Evolutionary conservation across 2,329 filamentous ascomycete genomes (phyloP).

Genomic region (Paraconiothyrium brasiliense): DNA sequence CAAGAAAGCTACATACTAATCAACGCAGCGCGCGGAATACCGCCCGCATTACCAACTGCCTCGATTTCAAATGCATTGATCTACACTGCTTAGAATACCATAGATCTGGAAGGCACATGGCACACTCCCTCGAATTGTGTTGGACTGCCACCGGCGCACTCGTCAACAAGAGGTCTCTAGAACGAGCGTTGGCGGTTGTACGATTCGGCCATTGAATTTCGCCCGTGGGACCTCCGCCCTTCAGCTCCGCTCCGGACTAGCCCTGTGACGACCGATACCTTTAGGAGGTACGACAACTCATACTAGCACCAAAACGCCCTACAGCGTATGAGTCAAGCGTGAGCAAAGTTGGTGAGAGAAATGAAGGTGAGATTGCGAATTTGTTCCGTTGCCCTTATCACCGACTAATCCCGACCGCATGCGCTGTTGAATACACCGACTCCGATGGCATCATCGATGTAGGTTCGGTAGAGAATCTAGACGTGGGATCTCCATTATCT

Average conservation of each 20-base stretch:
- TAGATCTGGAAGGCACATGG: not conserved
- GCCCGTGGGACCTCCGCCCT: not conserved
- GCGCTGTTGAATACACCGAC: not conserved
- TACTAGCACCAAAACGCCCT: conserved; percentile 11
- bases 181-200: conserved; percentile 5
- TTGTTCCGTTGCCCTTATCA: not conserved
- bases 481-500: not conserved
- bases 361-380: not conserved
- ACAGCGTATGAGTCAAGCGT: conserved; percentile 2
- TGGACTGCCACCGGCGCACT: not conserved
- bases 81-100: not conserved
- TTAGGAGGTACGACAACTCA: not conserved
- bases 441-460: not conserved
- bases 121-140: not conserved
- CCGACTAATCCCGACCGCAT: conserved; percentile 7
- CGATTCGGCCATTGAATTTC: not conserved
- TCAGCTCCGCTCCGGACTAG: conserved; percentile 2
- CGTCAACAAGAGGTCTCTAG: not conserved
- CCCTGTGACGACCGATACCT: not conserved
- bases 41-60: not conserved
- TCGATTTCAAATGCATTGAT: conserved; percentile 11
- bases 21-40: conserved; percentile 4
- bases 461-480: not conserved
- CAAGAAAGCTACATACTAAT: not conserved
- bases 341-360: not conserved